Evolutionary conservation across 2,329 filamentous ascomycete species (phyloP).

Genomic region (Alternaria postmessia): DNA sequence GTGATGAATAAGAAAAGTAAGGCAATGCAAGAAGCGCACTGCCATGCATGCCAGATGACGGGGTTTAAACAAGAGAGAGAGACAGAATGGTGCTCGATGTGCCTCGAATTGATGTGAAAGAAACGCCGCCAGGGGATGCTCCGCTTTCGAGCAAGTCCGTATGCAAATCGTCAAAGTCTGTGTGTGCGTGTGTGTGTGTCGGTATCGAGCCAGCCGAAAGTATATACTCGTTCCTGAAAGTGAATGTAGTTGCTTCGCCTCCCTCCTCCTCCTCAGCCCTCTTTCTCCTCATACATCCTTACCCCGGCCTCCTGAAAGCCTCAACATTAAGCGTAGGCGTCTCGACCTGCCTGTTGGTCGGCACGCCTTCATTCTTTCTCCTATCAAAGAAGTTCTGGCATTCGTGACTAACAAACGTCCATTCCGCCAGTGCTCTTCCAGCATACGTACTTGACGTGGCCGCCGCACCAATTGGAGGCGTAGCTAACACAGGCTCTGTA

Average conservation of each 20-base stretch:
- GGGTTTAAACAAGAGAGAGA: constrained; percentile 17
- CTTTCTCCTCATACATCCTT: not conserved
- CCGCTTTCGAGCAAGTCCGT: constrained; percentile 11
- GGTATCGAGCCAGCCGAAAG: constrained; percentile 35
- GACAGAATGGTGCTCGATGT: not conserved
- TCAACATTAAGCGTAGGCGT: constrained; percentile 72
- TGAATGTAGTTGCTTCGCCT: not conserved
- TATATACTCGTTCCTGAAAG: constrained; percentile 6
- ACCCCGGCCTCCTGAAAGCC: constrained; percentile 62
- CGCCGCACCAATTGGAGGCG: constrained; percentile 50
- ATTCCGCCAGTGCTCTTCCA: constrained; percentile 79
- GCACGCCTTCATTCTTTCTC: constrained; percentile 75
- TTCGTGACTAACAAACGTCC: constrained; percentile 77
- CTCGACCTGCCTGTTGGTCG: constrained; percentile 72
- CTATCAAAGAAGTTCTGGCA: constrained; percentile 84
- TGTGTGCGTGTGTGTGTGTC: not conserved
- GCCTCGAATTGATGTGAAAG: not conserved
- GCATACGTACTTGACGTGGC: constrained; percentile 64
- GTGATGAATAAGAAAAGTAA: constrained; percentile 5
- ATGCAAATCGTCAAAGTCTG: constrained; percentile 28
- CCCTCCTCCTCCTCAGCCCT: not conserved
- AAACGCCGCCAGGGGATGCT: constrained; percentile 20
- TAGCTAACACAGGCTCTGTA: constrained; percentile 31
- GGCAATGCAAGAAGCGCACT: constrained; percentile 38
- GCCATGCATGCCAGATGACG: constrained; percentile 31